phyloP scores from a whole-genome alignment of 768 basidiomycete genomes.

The Mycena latifolia region DNA sequence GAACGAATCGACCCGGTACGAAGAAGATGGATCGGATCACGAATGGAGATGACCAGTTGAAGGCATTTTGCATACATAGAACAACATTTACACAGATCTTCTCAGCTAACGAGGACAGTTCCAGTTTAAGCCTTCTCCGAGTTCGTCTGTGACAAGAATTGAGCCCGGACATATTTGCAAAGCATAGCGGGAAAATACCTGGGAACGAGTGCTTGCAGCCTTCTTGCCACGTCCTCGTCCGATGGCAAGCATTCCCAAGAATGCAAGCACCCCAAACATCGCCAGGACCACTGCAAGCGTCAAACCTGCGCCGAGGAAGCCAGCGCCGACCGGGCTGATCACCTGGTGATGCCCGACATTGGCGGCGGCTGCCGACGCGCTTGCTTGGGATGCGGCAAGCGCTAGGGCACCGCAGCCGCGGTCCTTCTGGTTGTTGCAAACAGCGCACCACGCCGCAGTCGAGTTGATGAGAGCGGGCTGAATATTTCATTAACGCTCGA shows the following conservation, averaged over 20 bases:
- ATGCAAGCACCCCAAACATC: slow-evolving; percentile 52
- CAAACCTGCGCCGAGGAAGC: slow-evolving; percentile 74
- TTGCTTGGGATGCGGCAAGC: slow-evolving; percentile 45
- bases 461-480: slow-evolving; percentile 66
- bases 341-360: slow-evolving; percentile 40
- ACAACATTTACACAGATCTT: not conserved
- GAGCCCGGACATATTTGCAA: not conserved
- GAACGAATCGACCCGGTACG: slow-evolving; percentile 22
- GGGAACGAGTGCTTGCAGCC: slow-evolving; percentile 1
- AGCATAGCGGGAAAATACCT: slow-evolving; percentile 1
- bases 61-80: not conserved
- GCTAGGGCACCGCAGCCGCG: slow-evolving; percentile 68
- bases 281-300: slow-evolving; percentile 56
- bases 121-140: slow-evolving; percentile 17
- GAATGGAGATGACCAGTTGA: slow-evolving; percentile 31
- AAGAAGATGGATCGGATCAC: slow-evolving; percentile 32
- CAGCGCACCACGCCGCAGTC: slow-evolving; percentile 68
- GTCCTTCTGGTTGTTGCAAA: slow-evolving; percentile 67
- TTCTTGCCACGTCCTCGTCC: slow-evolving; percentile 35
- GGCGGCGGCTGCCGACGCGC: too few species aligned
- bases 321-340: slow-evolving; percentile 71
- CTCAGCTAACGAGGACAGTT: too few species aligned
- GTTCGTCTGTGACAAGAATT: slow-evolving; percentile 5
- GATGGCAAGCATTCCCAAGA: slow-evolving; percentile 54
- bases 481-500: slow-evolving; percentile 3